Base-by-base conservation (phyloP, 306 rosid genomes). In the Casuarina equisetifolia region DNA sequence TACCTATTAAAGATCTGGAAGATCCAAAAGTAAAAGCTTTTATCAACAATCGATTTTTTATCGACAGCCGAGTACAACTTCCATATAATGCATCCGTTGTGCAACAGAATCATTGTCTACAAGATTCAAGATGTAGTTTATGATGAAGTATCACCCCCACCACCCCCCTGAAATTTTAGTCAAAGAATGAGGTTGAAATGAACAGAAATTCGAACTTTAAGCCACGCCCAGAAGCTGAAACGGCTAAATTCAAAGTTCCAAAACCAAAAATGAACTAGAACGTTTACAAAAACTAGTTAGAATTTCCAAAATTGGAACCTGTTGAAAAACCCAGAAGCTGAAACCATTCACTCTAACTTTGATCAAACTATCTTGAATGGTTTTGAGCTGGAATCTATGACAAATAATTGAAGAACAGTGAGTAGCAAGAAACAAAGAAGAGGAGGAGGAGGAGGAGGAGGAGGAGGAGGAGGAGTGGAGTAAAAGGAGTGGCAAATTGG, bases 21-120 rank as follows among this genome's bases (percentile, higher is more conserved):
- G 85, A 90, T 93, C 98, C 97, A 90, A 70, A 91, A 91, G 64
- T 93, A 90, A 68, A 84, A 87, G 86, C 96, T 87, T 78, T 90
- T 88, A 74, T 81, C 89, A 35, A 89, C 84, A 72, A 78, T 74
- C 20, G 82, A 81, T 80, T 88, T 91, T 70, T 82, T 78, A 36
- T 74, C 90, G 39, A 86, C 78, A 80, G 61, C 80, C 74, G 88
- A 88, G 90, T 82, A 78, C 78, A 76, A 85, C 76, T 74, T 89
- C 90, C 82, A 85, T 78, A 81, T 81, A 49, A 74, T 82, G 88
- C 67, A 81, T 67, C 87, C 82, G 57, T 79, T 90, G 40, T 58
- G 69, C 78, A 85, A 73, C 90, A 87, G 85, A 90, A 89, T 76
- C 98, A 90, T 93, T 76, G 92, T 93, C 90, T 77, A 36, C 58